Conservation (phyloP, 345 rosid genomes). For the Fremontodendron californicum region DNA sequence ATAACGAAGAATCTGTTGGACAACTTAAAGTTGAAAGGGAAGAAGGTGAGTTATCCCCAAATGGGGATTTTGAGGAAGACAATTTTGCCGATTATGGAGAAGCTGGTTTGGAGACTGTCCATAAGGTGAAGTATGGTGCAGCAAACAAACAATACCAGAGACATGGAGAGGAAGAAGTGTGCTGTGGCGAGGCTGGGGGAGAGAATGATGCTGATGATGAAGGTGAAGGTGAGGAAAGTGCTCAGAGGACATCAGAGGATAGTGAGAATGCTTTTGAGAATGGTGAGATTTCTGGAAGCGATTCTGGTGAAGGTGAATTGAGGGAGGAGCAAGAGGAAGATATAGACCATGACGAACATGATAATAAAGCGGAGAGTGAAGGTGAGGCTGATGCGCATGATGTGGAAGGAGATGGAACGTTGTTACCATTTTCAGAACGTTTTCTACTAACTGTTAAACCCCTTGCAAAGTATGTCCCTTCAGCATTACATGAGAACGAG, state of each 20-base stretch:
- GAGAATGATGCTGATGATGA: conserved; percentile 81
- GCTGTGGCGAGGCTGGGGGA: conserved; percentile 50
- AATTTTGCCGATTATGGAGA: conserved; percentile 72
- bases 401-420: conserved; percentile 63
- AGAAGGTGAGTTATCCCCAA: conserved; percentile 97
- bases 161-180: conserved; percentile 45
- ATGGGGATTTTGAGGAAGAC: conserved; percentile 89
- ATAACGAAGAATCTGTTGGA: conserved; percentile 41
- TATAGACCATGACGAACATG: conserved; percentile 56
- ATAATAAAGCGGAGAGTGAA: conserved; percentile 85
- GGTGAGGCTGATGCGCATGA: conserved; percentile 86
- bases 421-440: conserved; percentile 60
- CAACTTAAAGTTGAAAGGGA: conserved; percentile 83
- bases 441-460: conserved; percentile 74
- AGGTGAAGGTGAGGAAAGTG: conserved; percentile 86
- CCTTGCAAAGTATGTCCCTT: conserved; percentile 69
- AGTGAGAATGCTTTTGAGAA: conserved; percentile 86
- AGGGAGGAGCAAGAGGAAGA: conserved; percentile 83
- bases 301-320: conserved; percentile 81
- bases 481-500: conserved; percentile 40
- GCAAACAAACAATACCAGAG: conserved; percentile 40
- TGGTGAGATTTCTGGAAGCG: conserved; percentile 86
- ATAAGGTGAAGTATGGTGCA: conserved; percentile 52
- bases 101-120: conserved; percentile 47
- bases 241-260: conserved; percentile 77